Conservation (phyloP, 2,329 filamentous ascomycete species). For the Herpotrichia juniperi region DNA sequence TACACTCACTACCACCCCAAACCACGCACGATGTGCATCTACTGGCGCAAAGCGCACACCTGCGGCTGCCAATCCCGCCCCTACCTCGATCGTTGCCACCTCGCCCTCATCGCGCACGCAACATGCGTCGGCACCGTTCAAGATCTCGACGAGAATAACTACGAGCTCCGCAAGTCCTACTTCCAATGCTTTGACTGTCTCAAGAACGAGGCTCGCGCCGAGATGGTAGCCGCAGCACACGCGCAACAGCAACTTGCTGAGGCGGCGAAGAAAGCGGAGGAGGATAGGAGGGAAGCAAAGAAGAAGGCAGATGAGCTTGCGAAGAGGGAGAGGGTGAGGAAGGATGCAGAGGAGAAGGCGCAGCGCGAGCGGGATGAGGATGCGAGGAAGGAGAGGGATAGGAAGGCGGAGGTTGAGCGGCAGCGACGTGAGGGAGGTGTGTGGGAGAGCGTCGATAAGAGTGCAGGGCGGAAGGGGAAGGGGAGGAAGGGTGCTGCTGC, state of each 20-base stretch:
- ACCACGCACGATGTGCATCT: slow-evolving; percentile 9
- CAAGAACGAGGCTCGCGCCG: slow-evolving; percentile 1
- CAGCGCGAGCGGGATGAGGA: slow-evolving; percentile 10
- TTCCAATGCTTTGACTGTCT: slow-evolving; percentile 22
- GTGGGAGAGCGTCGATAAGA: background rate
- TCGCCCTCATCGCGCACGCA: background rate
- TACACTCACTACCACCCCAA: background rate
- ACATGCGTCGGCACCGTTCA: background rate
- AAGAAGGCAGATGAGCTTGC: slow-evolving; percentile 1
- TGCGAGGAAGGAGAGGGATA: background rate
- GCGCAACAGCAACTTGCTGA: background rate
- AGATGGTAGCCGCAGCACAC: background rate
- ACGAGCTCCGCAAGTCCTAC: slow-evolving; percentile 9
- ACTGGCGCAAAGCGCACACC: slow-evolving; percentile 11
- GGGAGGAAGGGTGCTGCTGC: background rate
- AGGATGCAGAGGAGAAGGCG: slow-evolving; percentile 6
- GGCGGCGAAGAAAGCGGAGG: background rate
- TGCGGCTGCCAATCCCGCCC: slow-evolving; percentile 13
- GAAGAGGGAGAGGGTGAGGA: background rate
- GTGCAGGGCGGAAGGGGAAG: background rate
- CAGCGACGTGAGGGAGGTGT: background rate
- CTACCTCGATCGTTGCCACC: slow-evolving; percentile 8
- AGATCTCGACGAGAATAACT: background rate
- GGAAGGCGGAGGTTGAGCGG: slow-evolving; percentile 2
- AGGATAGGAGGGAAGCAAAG: slow-evolving; percentile 1